These are phyloP conservation scores for Penicillium hordei DNA, from an alignment of 2,329 filamentous ascomycete species.

Conservation along the genomic window DNA sequence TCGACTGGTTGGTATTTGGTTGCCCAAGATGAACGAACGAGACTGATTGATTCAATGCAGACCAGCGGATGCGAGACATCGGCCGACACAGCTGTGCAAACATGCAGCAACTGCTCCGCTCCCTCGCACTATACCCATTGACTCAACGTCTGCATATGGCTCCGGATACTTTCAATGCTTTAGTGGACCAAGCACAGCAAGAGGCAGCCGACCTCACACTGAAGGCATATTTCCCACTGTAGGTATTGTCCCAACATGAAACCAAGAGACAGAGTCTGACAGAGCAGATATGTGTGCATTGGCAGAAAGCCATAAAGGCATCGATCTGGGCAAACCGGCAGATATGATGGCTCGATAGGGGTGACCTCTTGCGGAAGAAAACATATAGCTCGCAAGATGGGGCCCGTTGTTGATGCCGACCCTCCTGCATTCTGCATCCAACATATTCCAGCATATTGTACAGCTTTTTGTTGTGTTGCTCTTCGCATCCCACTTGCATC, in stretches of 20 bases:
- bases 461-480: slow-evolving; percentile 3
- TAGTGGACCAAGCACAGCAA: slow-evolving; percentile 39
- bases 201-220: slow-evolving; percentile 40
- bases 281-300: slow-evolving; percentile 44
- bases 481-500: slow-evolving; percentile 14
- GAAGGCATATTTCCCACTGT: slow-evolving; percentile 50
- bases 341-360: not conserved
- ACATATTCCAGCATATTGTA: slow-evolving; percentile 6
- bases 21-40: not conserved
- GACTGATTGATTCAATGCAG: slow-evolving; percentile 38
- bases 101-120: slow-evolving; percentile 38
- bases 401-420: not conserved
- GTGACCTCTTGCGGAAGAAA: not conserved
- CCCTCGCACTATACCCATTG: slow-evolving; percentile 47
- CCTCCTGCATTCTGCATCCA: not conserved
- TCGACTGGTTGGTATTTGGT: slow-evolving; percentile 55
- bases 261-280: slow-evolving; percentile 19
- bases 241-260: slow-evolving; percentile 19
- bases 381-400: not conserved
- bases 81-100: slow-evolving; percentile 43
- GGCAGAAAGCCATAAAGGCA: slow-evolving; percentile 37
- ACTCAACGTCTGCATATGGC: slow-evolving; percentile 45
- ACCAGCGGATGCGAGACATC: slow-evolving; percentile 44
- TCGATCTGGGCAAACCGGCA: not conserved
- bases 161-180: slow-evolving; percentile 36